Evolutionary conservation across 495 filamentous ascomycete genomes (phyloP).

Genomic region (Hypoxylon cercidicola): DNA sequence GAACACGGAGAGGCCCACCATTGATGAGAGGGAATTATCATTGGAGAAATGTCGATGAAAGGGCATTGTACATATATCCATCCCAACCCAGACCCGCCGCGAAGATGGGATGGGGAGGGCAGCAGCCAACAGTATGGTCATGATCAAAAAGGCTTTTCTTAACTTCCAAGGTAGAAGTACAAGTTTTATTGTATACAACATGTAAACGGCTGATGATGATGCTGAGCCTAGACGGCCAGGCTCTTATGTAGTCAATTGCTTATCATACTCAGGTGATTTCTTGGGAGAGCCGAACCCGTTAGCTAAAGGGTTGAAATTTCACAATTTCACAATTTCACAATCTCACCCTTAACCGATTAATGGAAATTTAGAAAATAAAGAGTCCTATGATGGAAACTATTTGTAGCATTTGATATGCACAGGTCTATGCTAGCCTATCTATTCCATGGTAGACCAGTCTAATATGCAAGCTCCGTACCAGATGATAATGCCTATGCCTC

Average conservation of each 20-base stretch:
- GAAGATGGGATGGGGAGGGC: conserved; percentile 7
- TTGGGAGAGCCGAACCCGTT: too few relatives aligned
- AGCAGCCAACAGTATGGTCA: conserved; percentile 8
- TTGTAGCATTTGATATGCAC: background rate
- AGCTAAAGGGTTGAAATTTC: too few relatives aligned
- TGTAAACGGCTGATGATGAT: too few relatives aligned
- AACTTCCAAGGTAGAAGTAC: too few relatives aligned
- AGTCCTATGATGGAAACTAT: background rate
- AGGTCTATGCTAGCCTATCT: background rate
- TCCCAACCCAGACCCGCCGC: conserved; percentile 7
- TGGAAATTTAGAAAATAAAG: too few relatives aligned
- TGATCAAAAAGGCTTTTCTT: background rate
- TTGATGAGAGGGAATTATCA: conserved; percentile 22
- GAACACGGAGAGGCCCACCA: conserved; percentile 56
- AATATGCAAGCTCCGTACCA: conserved; percentile 20
- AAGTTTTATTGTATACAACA: too few relatives aligned
- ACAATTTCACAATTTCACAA: too few relatives aligned
- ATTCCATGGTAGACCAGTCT: background rate
- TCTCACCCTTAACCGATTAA: too few relatives aligned
- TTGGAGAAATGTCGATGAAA: background rate
- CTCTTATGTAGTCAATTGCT: too few relatives aligned
- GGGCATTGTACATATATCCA: conserved; percentile 36
- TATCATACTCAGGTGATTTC: too few relatives aligned
- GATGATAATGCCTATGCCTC: conserved; percentile 8
- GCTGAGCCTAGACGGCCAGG: too few relatives aligned